Base-by-base conservation (phyloP, 352 stramenopile species). In the Peronospora destructor region DNA sequence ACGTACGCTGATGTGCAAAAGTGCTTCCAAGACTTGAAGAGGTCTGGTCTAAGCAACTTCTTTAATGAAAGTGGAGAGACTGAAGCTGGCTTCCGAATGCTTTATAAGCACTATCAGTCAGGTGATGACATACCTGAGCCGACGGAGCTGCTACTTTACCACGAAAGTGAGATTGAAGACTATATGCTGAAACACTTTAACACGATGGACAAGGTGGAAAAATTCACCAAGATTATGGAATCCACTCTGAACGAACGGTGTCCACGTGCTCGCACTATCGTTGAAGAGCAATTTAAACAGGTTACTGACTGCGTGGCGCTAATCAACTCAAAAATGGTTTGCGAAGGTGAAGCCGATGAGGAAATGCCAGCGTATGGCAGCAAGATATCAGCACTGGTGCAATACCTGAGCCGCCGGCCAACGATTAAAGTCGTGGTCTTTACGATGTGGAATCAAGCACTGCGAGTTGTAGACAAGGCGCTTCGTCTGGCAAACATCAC, bases 341-440 rank as follows among this genome's bases (percentile, higher is more conserved):
- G 29, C 21, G 41, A 69, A 39, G 52, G 68, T 38, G 53, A 69
- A 13, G 47, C 45, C 8, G 54, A 57, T 2, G 57, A 57, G 16
- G 47, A 50, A 28, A 63, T 71, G 32, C 65, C 65, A 35, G 49
- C 48, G n/a, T 81, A 84, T 54, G 84, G 84, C 19, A 86, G 58
- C 52, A 94, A 94, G 58, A 83, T 87, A 36, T 72, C 71, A 23
- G 56, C 73, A 8, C 53, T 94, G 11, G 68, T 94, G 45, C 67
- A 72, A 37, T 89, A 85, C 41, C 54, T 92, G 17, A 56, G 57
- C 14, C 66, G 68, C 5, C 39, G 85, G 26, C 35, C 59, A n/a
- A 71, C 47, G 11, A 68, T 73, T 34, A 81, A 89, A 44, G 78
- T 85, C 12, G 83, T 94, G 36, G 58, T 94, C 33, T 94, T 94